Evolutionary conservation across 2,329 filamentous ascomycete genomes (phyloP), one percentile per base, ranked within the genome.

Genomic region (Aspergillus fumigatiaffinis): DNA sequence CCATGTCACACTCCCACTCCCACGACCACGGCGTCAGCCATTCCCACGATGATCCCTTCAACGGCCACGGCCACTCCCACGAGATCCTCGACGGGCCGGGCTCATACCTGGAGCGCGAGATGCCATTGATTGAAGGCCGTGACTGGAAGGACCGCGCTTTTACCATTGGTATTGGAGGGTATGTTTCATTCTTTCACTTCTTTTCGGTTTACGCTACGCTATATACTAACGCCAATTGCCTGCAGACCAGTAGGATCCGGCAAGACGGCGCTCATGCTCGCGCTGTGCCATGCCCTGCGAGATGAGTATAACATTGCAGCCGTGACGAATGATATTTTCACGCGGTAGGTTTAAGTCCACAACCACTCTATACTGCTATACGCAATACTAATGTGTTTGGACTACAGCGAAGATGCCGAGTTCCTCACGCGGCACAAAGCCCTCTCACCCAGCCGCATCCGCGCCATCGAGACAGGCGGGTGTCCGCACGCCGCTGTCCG

Each of bases 291-390:
- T 38, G 88, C 89, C 7, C 87, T 99, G 6, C 89, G 94, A 60
- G 82, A 87, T 52, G 80, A 84, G 55, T 92, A 90, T 84, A 91
- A 87, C 71, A 89, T 99, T 69, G 94, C 94, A 0, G 94, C 92
- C 59, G 93, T 99, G 23, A 99, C 94, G 51, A 97, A 97, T 82
- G 93, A 97, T 81, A 97, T 97, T 81, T 97, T 97, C 82, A 97
- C 93, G 23, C 89, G 82, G 76, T 79, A 63, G n/a, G 64, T 60
- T 6, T 26, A 26, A 26, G 1, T 7, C 25, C 25, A 1, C 25
- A 7, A 26, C 25, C 1, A 26, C 25, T 5, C 28, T 12, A 29
- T 29, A 29, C 28, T 4, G 28, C 10, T 8, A 12, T 29, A 8
- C 10, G 4, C 3, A 35, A 5, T 6, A 14, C 32, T 35, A 17